Conservation (phyloP, 768 basidiomycete species). For the Leucosporidium yakuticum region DNA sequence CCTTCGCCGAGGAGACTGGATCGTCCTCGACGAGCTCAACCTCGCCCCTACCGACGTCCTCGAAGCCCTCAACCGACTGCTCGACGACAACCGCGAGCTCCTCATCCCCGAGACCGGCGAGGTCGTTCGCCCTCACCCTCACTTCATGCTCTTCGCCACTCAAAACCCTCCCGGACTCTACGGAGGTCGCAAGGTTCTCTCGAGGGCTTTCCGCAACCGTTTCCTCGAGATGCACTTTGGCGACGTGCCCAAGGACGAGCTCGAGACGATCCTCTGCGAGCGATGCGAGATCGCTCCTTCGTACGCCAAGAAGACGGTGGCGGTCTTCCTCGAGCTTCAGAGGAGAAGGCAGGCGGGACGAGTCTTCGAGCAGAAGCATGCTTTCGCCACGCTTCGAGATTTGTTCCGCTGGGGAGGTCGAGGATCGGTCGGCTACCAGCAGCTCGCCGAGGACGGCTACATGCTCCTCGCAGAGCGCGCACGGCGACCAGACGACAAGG, state of each 20-base stretch:
- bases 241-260: conserved; percentile 87
- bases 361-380: conserved; percentile 95
- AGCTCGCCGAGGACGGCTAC: conserved; percentile 91
- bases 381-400: conserved; percentile 93
- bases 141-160: conserved; percentile 97
- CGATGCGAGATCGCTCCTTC: conserved; percentile 89
- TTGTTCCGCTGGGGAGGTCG: conserved; percentile 94
- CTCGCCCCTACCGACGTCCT: conserved; percentile 95
- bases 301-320: conserved; percentile 81
- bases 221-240: conserved; percentile 97
- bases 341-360: conserved; percentile 81
- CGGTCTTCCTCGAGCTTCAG: conserved; percentile 86
- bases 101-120: conserved; percentile 95
- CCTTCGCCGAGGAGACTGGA: conserved; percentile 87
- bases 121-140: conserved; percentile 82
- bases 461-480: conserved; percentile 94
- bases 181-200: conserved; percentile 87
- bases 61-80: conserved; percentile 88
- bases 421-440: conserved; percentile 80
- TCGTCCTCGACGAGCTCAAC: conserved; percentile 95
- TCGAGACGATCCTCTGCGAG: conserved; percentile 89
- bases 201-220: conserved; percentile 91
- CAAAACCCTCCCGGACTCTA: conserved; percentile 97
- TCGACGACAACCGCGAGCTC: conserved; percentile 96
- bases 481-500: conserved; percentile 74